Percentiles rank a stretch among this genome's conserved stretches.
phyloP scores from a whole-genome alignment of 768 basidiomycete species.

The Mycena galericulata region DNA sequence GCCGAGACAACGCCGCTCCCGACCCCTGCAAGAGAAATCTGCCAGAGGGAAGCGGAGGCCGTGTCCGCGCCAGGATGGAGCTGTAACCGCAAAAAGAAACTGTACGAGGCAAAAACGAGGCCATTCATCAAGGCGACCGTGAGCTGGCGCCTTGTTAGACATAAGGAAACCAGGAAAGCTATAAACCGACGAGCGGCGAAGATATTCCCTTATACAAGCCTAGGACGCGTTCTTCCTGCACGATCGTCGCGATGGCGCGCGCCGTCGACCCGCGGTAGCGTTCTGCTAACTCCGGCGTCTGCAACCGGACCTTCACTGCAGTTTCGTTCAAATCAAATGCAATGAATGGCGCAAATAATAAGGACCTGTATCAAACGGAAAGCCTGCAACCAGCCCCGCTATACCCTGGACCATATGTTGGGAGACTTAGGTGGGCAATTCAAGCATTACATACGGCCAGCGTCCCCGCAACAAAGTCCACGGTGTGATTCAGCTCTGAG shows the following conservation, averaged over 20 bases:
- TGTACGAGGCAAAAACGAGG: conserved; percentile 87
- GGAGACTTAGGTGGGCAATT: conserved; percentile 33
- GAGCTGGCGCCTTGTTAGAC: conserved; percentile 53
- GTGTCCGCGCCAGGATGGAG: conserved; percentile 50
- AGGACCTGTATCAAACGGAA: conserved; percentile 81
- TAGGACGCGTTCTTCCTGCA: conserved; percentile 74
- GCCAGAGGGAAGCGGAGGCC: conserved; percentile 71
- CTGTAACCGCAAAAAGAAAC: conserved; percentile 80
- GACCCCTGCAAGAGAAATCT: conserved; percentile 83
- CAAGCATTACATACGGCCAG: conserved; percentile 52
- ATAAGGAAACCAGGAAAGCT: no score
- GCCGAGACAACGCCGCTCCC: conserved; percentile 85
- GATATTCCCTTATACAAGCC: conserved; percentile 83
- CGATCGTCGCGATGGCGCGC: conserved; percentile 75
- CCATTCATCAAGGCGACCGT: conserved; percentile 86
- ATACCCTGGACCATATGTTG: conserved; percentile 59
- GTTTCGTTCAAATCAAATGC: background rate
- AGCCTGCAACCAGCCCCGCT: conserved; percentile 75
- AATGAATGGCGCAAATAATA: background rate
- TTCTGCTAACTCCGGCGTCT: conserved; percentile 67
- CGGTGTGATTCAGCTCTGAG: conserved; percentile 63
- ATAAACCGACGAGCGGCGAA: conserved; percentile 67
- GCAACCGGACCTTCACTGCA: conserved; percentile 85
- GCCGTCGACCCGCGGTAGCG: conserved; percentile 70
- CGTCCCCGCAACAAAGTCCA: conserved; percentile 87